Conservation (phyloP, 768 basidiomycete genomes). For the Lactifluus rugatus region DNA sequence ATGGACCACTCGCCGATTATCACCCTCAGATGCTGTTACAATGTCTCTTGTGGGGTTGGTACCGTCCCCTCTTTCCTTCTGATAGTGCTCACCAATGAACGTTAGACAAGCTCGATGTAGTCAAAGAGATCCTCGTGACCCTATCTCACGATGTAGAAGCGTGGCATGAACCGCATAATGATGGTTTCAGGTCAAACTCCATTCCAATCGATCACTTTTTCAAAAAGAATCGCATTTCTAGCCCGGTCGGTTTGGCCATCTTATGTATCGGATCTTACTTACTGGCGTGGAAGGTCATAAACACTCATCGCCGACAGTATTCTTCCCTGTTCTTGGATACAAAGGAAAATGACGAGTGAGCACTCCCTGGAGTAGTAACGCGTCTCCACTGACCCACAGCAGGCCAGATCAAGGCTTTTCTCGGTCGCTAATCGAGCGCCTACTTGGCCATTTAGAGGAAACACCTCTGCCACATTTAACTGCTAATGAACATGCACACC, state of each 20-base stretch:
- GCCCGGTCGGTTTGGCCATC: slow-evolving; percentile 9
- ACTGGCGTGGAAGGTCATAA: slow-evolving; percentile 7
- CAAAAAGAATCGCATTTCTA: slow-evolving; percentile 28
- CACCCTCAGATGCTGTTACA: slow-evolving; percentile 91
- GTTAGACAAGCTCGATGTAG: slow-evolving; percentile 73
- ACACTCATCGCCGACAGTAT: slow-evolving; percentile 32
- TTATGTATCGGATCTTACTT: not conserved
- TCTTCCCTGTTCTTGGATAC: slow-evolving; percentile 44
- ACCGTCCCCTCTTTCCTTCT: not conserved
- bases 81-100: not conserved
- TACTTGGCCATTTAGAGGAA: slow-evolving; percentile 57
- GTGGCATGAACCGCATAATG: slow-evolving; percentile 20
- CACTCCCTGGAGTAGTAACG: not conserved
- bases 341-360: slow-evolving; percentile 39
- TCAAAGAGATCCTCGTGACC: slow-evolving; percentile 69
- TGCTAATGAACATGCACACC: slow-evolving; percentile 70
- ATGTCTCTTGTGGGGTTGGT: slow-evolving; percentile 83
- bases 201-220: slow-evolving; percentile 52
- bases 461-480: slow-evolving; percentile 61
- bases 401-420: slow-evolving; percentile 48
- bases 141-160: slow-evolving; percentile 42
- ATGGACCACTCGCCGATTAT: slow-evolving; percentile 83
- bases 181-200: slow-evolving; percentile 32
- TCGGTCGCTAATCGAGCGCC: slow-evolving; percentile 43
- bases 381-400: slow-evolving; percentile 1